Percentiles rank a stretch among this genome's conserved stretches.
phyloP scores from a whole-genome alignment of 306 rosid genomes.

The Citrullus amarus region DNA sequence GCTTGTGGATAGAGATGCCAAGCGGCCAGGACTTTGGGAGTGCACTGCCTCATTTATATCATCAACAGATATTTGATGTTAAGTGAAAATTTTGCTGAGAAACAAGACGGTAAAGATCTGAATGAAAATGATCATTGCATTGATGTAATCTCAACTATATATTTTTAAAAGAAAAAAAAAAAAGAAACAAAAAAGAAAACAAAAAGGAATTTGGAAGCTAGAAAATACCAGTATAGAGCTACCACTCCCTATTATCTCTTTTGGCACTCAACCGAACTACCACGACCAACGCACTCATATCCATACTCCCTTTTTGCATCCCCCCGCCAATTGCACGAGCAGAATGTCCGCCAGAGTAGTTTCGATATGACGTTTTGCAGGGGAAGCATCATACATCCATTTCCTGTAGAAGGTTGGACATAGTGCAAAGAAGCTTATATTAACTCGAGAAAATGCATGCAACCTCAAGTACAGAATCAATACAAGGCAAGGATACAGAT shows the following conservation, averaged over 20 bases:
- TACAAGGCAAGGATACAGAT: background rate
- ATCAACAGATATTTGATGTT: constrained; percentile 13
- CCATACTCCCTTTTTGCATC: constrained; percentile 12
- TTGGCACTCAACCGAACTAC: constrained; percentile 26
- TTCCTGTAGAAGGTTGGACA: constrained; percentile 1
- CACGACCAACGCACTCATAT: constrained; percentile 21
- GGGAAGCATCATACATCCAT: constrained; percentile 5
- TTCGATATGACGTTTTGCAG: background rate
- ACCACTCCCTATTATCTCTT: constrained; percentile 17
- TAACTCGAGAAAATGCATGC: background rate
- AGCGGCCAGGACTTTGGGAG: background rate
- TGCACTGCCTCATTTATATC: constrained; percentile 11
- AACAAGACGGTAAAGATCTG: background rate
- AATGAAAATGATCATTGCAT: constrained; percentile 16
- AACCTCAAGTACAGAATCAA: background rate
- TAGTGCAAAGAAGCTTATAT: background rate
- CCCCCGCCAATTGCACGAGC: background rate
- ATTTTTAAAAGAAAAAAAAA: background rate
- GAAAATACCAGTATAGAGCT: constrained; percentile 18
- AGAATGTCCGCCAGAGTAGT: background rate
- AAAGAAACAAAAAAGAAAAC: background rate
- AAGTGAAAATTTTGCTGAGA: constrained; percentile 7
- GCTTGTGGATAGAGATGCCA: constrained; percentile 1
- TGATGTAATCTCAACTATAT: constrained; percentile 16
- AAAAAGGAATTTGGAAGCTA: constrained; percentile 6